A percentile compares a stretch with the other conserved stretches of the same genome.
These are phyloP conservation scores for Claviceps sp. DNA, from an alignment of 2,329 filamentous ascomycete genomes.

Conservation along the genomic window DNA sequence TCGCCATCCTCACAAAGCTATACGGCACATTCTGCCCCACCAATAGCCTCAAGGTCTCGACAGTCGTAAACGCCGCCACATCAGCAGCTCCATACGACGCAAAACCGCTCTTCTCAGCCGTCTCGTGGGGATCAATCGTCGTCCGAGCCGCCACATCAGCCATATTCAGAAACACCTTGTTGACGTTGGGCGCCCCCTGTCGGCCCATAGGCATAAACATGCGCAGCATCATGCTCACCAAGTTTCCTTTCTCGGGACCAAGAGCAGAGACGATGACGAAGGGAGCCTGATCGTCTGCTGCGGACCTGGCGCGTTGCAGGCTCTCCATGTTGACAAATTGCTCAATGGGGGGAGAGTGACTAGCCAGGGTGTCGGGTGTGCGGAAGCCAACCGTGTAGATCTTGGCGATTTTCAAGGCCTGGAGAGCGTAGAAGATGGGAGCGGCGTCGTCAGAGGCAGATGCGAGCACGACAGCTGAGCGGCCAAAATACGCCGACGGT, in stretches of 20 bases:
- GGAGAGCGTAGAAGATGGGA: conserved; percentile 65
- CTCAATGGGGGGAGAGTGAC: conserved; percentile 54
- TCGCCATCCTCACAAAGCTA: conserved; percentile 69
- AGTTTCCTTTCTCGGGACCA: conserved; percentile 61
- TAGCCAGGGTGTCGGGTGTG: conserved; percentile 45
- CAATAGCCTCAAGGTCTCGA: conserved; percentile 64
- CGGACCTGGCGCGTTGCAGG: conserved; percentile 37
- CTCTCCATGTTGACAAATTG: conserved; percentile 66
- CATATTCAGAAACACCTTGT: conserved; percentile 70
- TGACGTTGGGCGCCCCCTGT: conserved; percentile 24
- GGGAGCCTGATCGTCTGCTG: conserved; percentile 42
- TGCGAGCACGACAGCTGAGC: conserved; percentile 63
- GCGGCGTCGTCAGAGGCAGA: conserved; percentile 63
- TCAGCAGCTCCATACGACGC: conserved; percentile 68
- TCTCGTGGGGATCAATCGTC: conserved; percentile 50
- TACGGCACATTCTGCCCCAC: conserved; percentile 81
- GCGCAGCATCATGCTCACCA: conserved; percentile 65
- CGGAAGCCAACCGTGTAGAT: conserved; percentile 79
- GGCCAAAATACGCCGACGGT: conserved; percentile 65
- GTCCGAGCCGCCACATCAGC: conserved; percentile 44
- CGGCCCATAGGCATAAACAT: conserved; percentile 43
- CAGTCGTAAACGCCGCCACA: conserved; percentile 71
- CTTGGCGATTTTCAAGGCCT: conserved; percentile 60
- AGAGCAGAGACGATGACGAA: conserved; percentile 74
- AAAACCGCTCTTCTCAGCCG: conserved; percentile 65